These are phyloP conservation scores for Talaromyces funiculosus DNA, from an alignment of 2,329 filamentous ascomycete genomes.

Conservation along the genomic window DNA sequence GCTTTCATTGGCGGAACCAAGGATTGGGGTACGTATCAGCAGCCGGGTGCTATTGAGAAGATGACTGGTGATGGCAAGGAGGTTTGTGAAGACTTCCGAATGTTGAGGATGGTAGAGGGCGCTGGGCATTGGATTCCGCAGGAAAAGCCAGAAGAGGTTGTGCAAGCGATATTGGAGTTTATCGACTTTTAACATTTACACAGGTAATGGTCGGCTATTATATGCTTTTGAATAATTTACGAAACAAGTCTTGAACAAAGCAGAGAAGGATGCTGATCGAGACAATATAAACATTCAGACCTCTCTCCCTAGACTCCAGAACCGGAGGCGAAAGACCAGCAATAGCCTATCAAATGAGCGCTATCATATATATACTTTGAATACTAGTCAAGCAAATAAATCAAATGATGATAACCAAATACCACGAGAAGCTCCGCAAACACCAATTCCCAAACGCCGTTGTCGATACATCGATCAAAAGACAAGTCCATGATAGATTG, in stretches of 20 bases:
- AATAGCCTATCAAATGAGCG: not conserved
- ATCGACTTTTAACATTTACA: constrained; percentile 11
- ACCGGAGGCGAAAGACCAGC: not conserved
- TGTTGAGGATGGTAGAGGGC: constrained; percentile 49
- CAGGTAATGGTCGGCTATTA: not conserved
- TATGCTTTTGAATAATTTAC: too few relatives aligned
- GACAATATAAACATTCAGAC: not conserved
- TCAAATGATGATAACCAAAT: not conserved
- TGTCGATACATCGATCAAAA: not conserved
- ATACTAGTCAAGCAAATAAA: not conserved
- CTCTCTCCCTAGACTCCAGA: not conserved
- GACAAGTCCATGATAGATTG: not conserved
- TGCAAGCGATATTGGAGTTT: constrained; percentile 44
- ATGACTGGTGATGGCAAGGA: constrained; percentile 37
- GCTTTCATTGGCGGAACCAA: constrained; percentile 56
- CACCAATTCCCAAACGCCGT: not conserved
- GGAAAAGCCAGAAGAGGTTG: constrained; percentile 55
- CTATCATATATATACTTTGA: not conserved
- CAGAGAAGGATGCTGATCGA: not conserved
- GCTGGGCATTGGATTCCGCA: constrained; percentile 68
- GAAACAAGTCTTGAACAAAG: not conserved
- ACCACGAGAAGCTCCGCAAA: not conserved
- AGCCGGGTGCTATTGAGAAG: constrained; percentile 58
- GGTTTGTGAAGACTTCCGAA: constrained; percentile 50
- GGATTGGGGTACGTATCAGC: constrained; percentile 66